Base-by-base conservation (phyloP, 441 rosid genomes). In the Cnidoscolus chayamansa region DNA sequence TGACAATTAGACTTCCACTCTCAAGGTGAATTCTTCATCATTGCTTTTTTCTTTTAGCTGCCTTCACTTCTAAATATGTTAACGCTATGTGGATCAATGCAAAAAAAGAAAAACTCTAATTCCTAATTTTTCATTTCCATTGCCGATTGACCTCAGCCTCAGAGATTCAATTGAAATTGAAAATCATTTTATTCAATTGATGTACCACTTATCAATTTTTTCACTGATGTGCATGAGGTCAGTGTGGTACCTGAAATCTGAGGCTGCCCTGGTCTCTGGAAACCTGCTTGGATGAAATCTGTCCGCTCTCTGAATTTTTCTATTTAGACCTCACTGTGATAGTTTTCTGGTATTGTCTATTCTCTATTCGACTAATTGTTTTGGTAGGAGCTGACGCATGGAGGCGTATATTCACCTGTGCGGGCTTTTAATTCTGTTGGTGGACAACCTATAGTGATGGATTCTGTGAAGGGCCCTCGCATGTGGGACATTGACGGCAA, bases 401-500 rank as follows among this genome's bases (percentile, higher is more conserved):
- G 98, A 78, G 98, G 98, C 71, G 99, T 92, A 53, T 89, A 90
- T 76, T 95, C 98, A 71, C 98, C 97, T 15, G 98, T 92, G 15
- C 94, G 99, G 12, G 99, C 98, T 65, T 94, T 94, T 80, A 90
- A 88, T 78, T 92, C 98, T 12, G 99, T 92, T 35, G 99, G 98
- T 45, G 98, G 99, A 19, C 97, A 92, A 56, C 97, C 99, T 0
- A 86, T 95, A 51, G 63, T 92, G 74, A 72, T 95, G 10, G 99
- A 95, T 83, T 86, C 96, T 25, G 97, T 91, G 17, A 92, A 92
- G 87, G 99, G 99, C 58, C 90, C 93, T 62, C 87, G 72, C 66
- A 91, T 92, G 92, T 85, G 95, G 96, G 99, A 95, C 74, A 89
- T 95, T n/a, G 97, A 95, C 87, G 98, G 99, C 32, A 92, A 95